A percentile compares a stretch with the other conserved stretches of the same genome.
Evolutionary conservation across 345 rosid species (phyloP).

Genomic region (Eucalyptus sp.): DNA sequence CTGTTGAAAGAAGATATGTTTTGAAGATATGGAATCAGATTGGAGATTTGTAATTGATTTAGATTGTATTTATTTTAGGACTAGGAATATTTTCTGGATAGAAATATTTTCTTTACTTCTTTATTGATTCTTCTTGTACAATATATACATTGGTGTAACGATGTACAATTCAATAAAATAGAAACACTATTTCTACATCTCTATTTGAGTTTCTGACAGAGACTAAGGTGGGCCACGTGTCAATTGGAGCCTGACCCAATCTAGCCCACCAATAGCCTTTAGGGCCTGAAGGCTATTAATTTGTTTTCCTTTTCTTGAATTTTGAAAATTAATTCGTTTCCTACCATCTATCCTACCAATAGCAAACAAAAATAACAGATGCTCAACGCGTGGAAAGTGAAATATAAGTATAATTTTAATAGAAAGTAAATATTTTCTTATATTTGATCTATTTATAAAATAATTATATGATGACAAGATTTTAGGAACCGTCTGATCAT

Average conservation of each 20-base stretch:
- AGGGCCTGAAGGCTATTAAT: not conserved
- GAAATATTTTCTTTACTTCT: too few species aligned
- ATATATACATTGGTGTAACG: too few species aligned
- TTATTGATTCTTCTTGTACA: too few species aligned
- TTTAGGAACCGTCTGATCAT: rapidly evolving
- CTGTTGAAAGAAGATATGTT: too few species aligned
- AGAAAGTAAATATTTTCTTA: not conserved
- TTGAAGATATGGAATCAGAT: too few species aligned
- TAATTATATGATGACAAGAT: not conserved
- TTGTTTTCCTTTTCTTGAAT: not conserved
- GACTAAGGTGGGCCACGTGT: not conserved
- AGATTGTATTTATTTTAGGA: too few species aligned
- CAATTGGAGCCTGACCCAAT: not conserved
- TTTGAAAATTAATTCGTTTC: not conserved
- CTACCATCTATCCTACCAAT: too few species aligned
- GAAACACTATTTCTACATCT: too few species aligned
- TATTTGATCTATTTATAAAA: not conserved
- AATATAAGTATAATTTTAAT: not conserved
- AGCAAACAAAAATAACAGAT: not conserved
- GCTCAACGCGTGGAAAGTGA: not conserved
- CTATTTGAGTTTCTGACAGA: too few species aligned
- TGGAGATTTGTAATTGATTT: too few species aligned
- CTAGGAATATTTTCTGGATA: too few species aligned
- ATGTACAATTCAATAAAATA: too few species aligned
- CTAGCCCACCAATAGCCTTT: not conserved